These are phyloP conservation scores for Vigna mungo DNA, from an alignment of 306 rosid species.

Conservation along the genomic window DNA sequence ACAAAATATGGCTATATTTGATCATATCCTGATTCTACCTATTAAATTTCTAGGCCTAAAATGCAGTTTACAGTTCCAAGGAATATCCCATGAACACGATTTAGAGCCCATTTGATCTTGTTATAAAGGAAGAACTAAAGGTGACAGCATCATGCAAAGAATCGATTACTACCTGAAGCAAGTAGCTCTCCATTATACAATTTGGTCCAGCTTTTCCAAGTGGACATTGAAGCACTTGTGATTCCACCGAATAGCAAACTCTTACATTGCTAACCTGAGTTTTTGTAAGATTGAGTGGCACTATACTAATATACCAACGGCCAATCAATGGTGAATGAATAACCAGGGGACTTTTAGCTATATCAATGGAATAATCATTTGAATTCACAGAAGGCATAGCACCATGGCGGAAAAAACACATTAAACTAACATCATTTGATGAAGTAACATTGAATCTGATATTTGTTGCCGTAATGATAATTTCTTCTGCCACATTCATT, in stretches of 20 bases:
- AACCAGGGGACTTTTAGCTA: slow-evolving; percentile 57
- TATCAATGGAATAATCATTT: slow-evolving; percentile 66
- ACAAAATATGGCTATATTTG: not conserved
- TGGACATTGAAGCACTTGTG: slow-evolving; percentile 74
- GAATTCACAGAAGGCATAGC: slow-evolving; percentile 67
- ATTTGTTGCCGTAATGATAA: slow-evolving; percentile 55
- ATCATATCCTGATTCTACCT: slow-evolving; percentile 32
- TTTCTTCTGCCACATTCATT: slow-evolving; percentile 64
- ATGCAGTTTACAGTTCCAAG: not conserved
- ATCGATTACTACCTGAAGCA: slow-evolving; percentile 74
- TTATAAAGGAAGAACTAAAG: slow-evolving; percentile 9
- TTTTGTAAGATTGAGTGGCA: slow-evolving; percentile 55
- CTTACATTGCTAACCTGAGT: slow-evolving; percentile 40
- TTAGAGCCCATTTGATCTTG: slow-evolving; percentile 5
- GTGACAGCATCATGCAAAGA: slow-evolving; percentile 39
- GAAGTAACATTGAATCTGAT: slow-evolving; percentile 53
- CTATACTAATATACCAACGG: slow-evolving; percentile 68
- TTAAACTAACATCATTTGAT: slow-evolving; percentile 54
- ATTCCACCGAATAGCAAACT: slow-evolving; percentile 72
- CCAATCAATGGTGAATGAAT: slow-evolving; percentile 73
- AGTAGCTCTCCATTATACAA: slow-evolving; percentile 70
- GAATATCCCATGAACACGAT: slow-evolving; percentile 12
- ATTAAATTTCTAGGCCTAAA: not conserved
- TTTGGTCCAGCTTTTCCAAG: slow-evolving; percentile 76
- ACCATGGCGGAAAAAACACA: slow-evolving; percentile 75